A percentile compares a stretch with the other conserved stretches of the same genome.
Conservation (phyloP, 1,284 basidiomycete species). For the Malassezia dermatis region DNA sequence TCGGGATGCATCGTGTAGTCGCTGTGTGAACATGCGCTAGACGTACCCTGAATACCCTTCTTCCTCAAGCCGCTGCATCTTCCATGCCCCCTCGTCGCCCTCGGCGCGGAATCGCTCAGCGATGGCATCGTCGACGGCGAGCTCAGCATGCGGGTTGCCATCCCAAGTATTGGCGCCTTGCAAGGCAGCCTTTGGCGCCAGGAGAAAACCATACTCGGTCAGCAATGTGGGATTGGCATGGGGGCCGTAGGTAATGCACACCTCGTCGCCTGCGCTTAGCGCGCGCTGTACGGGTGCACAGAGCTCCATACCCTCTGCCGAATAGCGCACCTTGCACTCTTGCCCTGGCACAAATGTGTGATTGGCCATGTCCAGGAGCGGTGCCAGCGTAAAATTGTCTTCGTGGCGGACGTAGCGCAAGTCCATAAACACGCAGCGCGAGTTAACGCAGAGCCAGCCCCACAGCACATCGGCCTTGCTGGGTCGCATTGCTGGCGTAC, state of each 20-base stretch:
- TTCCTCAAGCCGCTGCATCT: constrained; percentile 29
- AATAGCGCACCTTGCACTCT: constrained; percentile 31
- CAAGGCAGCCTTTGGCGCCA: background rate
- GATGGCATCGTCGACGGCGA: constrained; percentile 24
- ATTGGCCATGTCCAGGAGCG: constrained; percentile 45
- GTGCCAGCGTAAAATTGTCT: constrained; percentile 43
- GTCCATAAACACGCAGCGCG: constrained; percentile 37
- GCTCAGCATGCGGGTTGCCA: constrained; percentile 29
- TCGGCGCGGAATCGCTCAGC: constrained; percentile 16
- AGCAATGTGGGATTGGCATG: constrained; percentile 33
- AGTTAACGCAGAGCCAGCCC: constrained; percentile 40
- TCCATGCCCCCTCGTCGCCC: constrained; percentile 19
- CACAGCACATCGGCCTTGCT: constrained; percentile 18
- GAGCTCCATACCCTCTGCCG: constrained; percentile 24
- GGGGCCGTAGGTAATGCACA: constrained; percentile 39
- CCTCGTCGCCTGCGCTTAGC: constrained; percentile 23
- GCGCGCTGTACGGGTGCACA: constrained; percentile 17
- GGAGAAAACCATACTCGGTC: constrained; percentile 38
- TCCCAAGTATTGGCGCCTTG: constrained; percentile 9
- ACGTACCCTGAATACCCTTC: constrained; percentile 32
- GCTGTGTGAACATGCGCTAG: background rate
- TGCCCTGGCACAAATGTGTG: constrained; percentile 25
- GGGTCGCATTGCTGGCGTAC: background rate
- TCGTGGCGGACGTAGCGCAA: constrained; percentile 26
- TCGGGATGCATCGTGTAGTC: constrained; percentile 36